These are phyloP conservation scores for Cercospora sojina DNA, from an alignment of 2,329 filamentous ascomycete genomes.

Conservation along the genomic window DNA sequence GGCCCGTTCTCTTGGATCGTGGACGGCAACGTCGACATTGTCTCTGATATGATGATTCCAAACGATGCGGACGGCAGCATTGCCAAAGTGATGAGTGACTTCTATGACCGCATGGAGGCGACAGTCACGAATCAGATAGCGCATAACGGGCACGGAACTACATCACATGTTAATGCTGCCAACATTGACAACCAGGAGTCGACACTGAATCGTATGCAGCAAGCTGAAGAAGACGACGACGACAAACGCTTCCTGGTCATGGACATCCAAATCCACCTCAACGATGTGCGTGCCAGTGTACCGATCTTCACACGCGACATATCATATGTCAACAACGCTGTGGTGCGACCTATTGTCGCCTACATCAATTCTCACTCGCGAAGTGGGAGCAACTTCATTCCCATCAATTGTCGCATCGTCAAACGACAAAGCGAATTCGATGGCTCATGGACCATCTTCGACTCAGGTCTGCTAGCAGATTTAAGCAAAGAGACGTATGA, in stretches of 20 bases:
- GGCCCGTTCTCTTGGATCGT: constrained; percentile 98
- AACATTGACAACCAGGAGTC: constrained; percentile 31
- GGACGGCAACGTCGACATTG: constrained; percentile 93
- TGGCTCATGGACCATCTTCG: constrained; percentile 90
- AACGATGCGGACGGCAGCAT: constrained; percentile 84
- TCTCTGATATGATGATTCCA: constrained; percentile 93
- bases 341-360: constrained; percentile 92
- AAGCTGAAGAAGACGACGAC: constrained; percentile 42
- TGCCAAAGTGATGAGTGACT: constrained; percentile 91
- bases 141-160: constrained; percentile 15
- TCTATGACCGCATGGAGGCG: constrained; percentile 93
- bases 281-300: constrained; percentile 88
- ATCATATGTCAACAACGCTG: constrained; percentile 92
- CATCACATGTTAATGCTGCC: constrained; percentile 15
- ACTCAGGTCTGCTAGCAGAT: constrained; percentile 92
- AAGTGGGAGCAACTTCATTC: constrained; percentile 77
- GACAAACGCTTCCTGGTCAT: constrained; percentile 82
- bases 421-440: constrained; percentile 89
- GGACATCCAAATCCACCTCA: constrained; percentile 91
- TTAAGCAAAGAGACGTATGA: constrained; percentile 90
- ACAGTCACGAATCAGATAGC: constrained; percentile 61
- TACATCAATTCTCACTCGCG: constrained; percentile 84
- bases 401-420: constrained; percentile 89
- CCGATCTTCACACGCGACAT: constrained; percentile 89
- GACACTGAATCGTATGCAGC: background rate